Conservation (phyloP, 2,329 filamentous ascomycete genomes). For the Botrytis porri region DNA sequence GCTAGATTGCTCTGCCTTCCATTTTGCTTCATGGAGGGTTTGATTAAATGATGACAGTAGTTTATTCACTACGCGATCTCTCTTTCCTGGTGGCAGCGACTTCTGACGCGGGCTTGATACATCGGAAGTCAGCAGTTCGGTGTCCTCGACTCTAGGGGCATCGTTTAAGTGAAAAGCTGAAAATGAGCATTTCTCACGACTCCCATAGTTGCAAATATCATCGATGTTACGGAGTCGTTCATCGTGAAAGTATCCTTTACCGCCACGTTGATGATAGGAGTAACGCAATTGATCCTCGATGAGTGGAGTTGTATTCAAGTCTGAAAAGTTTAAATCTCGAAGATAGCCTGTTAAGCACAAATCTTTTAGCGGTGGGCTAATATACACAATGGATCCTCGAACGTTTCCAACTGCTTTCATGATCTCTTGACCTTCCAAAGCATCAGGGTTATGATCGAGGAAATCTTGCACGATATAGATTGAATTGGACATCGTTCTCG, state of each 20-base stretch:
- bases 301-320: slow-evolving; percentile 7
- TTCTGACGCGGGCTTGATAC: background rate
- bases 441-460: background rate
- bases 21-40: slow-evolving; percentile 17
- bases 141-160: background rate
- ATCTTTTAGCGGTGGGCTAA: slow-evolving; percentile 5
- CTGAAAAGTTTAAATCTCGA: background rate
- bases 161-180: slow-evolving; percentile 2
- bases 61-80: background rate
- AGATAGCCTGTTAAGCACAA: slow-evolving; percentile 4
- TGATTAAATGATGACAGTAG: slow-evolving; percentile 13
- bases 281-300: slow-evolving; percentile 13
- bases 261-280: slow-evolving; percentile 4
- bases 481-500: background rate
- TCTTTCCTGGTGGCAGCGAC: slow-evolving; percentile 12
- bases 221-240: background rate
- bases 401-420: slow-evolving; percentile 18
- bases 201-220: slow-evolving; percentile 11
- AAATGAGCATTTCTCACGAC: slow-evolving; percentile 3
- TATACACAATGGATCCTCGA: slow-evolving; percentile 9
- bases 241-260: slow-evolving; percentile 2
- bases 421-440: slow-evolving; percentile 6
- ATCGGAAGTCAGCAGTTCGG: background rate
- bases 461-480: background rate
- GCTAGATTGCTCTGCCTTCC: slow-evolving; percentile 1